A percentile compares a stretch with the other conserved stretches of the same genome.
Conservation (phyloP, 2,329 filamentous ascomycete genomes). For the Diaporthe citrichinensis region DNA sequence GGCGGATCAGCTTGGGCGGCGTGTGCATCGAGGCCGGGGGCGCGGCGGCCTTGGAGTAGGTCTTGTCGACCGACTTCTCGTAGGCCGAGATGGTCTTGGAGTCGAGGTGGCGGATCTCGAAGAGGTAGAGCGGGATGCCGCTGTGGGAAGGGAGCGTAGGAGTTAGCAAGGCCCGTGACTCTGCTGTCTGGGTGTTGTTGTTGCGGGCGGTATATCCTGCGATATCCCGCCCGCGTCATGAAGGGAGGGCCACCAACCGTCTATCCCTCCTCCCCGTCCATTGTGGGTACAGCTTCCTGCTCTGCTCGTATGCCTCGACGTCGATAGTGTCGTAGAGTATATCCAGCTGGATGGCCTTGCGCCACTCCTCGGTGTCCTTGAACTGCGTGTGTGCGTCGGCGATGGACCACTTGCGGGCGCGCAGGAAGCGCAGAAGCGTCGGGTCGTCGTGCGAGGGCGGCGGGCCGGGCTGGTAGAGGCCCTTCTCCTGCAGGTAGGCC, state of each 20-base stretch:
- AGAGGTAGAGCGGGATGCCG: slow-evolving; percentile 93
- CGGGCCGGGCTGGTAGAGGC: slow-evolving; percentile 71
- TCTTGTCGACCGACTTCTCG: slow-evolving; percentile 75
- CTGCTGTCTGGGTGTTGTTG: background rate
- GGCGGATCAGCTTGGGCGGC: slow-evolving; percentile 81
- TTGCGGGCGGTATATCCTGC: background rate
- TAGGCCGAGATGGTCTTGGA: slow-evolving; percentile 85
- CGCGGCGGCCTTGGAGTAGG: slow-evolving; percentile 67
- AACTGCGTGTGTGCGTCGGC: slow-evolving; percentile 87
- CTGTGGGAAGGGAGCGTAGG: slow-evolving; percentile 55
- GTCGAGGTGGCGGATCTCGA: slow-evolving; percentile 87
- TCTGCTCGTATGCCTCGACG: slow-evolving; percentile 85
- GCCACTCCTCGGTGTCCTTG: slow-evolving; percentile 90
- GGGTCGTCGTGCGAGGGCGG: slow-evolving; percentile 79
- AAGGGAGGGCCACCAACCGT: slow-evolving; percentile 47
- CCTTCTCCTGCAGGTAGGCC: slow-evolving; percentile 73
- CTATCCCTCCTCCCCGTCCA: slow-evolving; percentile 93
- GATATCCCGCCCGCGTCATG: background rate
- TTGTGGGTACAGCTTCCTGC: slow-evolving; percentile 88
- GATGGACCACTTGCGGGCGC: slow-evolving; percentile 85
- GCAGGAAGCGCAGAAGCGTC: slow-evolving; percentile 84
- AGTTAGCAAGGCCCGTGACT: background rate
- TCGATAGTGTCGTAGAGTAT: slow-evolving; percentile 90
- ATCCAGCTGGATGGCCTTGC: slow-evolving; percentile 82
- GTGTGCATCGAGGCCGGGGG: slow-evolving; percentile 73